These are phyloP conservation scores for Claviceps sp. DNA, from an alignment of 2,329 filamentous ascomycete genomes.

Conservation along the genomic window DNA sequence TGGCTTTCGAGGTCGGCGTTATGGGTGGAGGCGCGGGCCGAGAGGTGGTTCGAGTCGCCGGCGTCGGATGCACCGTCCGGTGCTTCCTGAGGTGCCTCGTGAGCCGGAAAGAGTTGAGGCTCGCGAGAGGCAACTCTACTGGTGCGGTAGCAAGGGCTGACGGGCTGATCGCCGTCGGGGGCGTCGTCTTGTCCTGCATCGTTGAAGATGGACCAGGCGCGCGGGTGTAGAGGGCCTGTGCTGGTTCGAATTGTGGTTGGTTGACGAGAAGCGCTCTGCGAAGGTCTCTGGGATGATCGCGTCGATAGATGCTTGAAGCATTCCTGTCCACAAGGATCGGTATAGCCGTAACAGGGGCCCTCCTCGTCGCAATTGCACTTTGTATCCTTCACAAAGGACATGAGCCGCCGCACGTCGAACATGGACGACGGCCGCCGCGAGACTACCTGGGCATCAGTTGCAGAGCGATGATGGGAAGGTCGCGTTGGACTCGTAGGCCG, in stretches of 20 bases:
- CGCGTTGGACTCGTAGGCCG: constrained; percentile 9
- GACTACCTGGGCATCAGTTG: constrained; percentile 17
- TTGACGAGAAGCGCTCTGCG: constrained; percentile 17
- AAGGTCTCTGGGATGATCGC: constrained; percentile 16
- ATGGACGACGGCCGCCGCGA: constrained; percentile 37
- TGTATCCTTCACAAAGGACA: constrained; percentile 53
- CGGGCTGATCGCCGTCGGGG: constrained; percentile 14
- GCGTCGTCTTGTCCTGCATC: constrained; percentile 14
- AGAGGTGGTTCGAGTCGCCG: constrained; percentile 10
- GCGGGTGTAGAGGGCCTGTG: constrained; percentile 21
- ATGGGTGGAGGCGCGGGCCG: constrained; percentile 15
- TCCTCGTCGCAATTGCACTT: constrained; percentile 48
- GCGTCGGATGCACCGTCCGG: no score
- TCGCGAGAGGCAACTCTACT: constrained; percentile 28
- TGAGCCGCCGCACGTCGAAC: constrained; percentile 39
- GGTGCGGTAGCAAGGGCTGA: constrained; percentile 22
- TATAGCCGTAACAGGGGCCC: constrained; percentile 50
- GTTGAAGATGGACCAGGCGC: constrained; percentile 14
- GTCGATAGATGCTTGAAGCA: constrained; percentile 46
- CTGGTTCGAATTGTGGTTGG: constrained; percentile 28
- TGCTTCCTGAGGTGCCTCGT: constrained; percentile 10
- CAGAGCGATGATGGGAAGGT: constrained; percentile 13
- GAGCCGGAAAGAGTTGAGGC: constrained; percentile 16
- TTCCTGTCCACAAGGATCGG: constrained; percentile 52
- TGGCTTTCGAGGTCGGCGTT: constrained; percentile 40